Percentiles rank a stretch among this genome's conserved stretches.
phyloP scores from a whole-genome alignment of 495 filamentous ascomycete species.

The Talaromyces stipitatus region DNA sequence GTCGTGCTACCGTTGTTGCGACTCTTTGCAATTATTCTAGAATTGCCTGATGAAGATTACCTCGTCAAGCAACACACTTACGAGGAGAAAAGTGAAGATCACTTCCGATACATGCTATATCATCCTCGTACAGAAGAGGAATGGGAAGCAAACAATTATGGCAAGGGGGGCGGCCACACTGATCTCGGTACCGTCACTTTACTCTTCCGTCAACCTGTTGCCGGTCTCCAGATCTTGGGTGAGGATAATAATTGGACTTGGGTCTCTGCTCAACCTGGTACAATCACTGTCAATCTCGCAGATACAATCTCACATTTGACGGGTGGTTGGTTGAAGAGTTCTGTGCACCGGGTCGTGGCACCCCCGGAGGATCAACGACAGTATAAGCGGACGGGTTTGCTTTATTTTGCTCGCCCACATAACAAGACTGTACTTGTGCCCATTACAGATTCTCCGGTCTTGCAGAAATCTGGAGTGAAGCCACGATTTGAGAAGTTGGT shows the following conservation, averaged over 20 bases:
- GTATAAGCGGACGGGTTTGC: slow-evolving; percentile 36
- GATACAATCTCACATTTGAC: slow-evolving; percentile 39
- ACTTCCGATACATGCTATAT: slow-evolving; percentile 48
- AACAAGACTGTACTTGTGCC: slow-evolving; percentile 14
- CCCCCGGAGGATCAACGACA: slow-evolving; percentile 39
- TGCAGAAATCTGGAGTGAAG: background rate
- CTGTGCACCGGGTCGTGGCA: slow-evolving; percentile 42
- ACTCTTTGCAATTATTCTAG: slow-evolving; percentile 44
- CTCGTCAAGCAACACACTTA: slow-evolving; percentile 40
- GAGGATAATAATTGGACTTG: slow-evolving; percentile 20
- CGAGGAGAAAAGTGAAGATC: slow-evolving; percentile 39
- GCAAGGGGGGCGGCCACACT: slow-evolving; percentile 30
- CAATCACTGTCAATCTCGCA: slow-evolving; percentile 40
- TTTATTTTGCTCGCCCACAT: slow-evolving; percentile 42
- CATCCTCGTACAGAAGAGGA: slow-evolving; percentile 32
- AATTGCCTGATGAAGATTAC: slow-evolving; percentile 42
- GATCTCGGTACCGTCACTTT: slow-evolving; percentile 35
- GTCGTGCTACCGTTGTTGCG: slow-evolving; percentile 43
- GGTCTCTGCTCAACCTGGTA: slow-evolving; percentile 22
- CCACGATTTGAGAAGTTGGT: slow-evolving; percentile 3
- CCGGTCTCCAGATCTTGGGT: slow-evolving; percentile 40
- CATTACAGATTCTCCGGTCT: slow-evolving; percentile 4
- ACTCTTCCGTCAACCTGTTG: slow-evolving; percentile 48
- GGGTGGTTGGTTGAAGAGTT: slow-evolving; percentile 36
- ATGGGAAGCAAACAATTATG: slow-evolving; percentile 26